Evolutionary conservation across 352 stramenopile genomes (phyloP), one percentile per base, ranked within the genome.

Genomic region (Phytophthora palmivora): DNA sequence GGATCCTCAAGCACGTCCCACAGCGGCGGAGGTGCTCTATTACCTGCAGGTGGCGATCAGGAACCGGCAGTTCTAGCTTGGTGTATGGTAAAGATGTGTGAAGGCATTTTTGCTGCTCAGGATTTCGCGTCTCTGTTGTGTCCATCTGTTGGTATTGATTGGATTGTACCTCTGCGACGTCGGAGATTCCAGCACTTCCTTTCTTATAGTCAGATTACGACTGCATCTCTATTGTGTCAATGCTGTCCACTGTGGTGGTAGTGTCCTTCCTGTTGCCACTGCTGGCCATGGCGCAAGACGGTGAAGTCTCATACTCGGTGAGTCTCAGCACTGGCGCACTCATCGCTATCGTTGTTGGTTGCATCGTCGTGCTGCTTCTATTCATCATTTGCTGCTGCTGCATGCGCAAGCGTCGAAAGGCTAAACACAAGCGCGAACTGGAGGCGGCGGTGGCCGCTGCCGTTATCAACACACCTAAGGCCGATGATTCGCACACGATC

Each of bases 11-110:
- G 30, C 33, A 6, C 49, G 67, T 8, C 71, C 71, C 3, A n/a
- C n/a, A n/a, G n/a, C n/a, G n/a, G 69, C 58, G 2, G 48, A 79
- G 38, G 55, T 70, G 41, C 48, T 73, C 14, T 75, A 71, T 41
- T 49, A 60, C 21, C 46, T 74, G 44, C 66, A 78, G 48, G 16
- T 63, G 3, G 60, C 44, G 36, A 41, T 10, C 0, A 34, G 44
- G 1, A 50, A 56, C 21, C 43, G 32, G 14, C 34, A 57, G 11
- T 68, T 50, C 37, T 69, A 18, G 53, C 9, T 19, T 28, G 24
- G 24, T 28, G 24, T n/a, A n/a, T n/a, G n/a, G n/a, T n/a, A n/a
- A n/a, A n/a, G n/a, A n/a, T n/a, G n/a, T n/a, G n/a, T n/a, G n/a
- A n/a, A n/a, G n/a, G n/a, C n/a, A n/a, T n/a, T n/a, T n/a, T n/a